A percentile compares a stretch with the other conserved stretches of the same genome.
Evolutionary conservation across 2,329 filamentous ascomycete species (phyloP).

Genomic region (Fusarium lyarnte): DNA sequence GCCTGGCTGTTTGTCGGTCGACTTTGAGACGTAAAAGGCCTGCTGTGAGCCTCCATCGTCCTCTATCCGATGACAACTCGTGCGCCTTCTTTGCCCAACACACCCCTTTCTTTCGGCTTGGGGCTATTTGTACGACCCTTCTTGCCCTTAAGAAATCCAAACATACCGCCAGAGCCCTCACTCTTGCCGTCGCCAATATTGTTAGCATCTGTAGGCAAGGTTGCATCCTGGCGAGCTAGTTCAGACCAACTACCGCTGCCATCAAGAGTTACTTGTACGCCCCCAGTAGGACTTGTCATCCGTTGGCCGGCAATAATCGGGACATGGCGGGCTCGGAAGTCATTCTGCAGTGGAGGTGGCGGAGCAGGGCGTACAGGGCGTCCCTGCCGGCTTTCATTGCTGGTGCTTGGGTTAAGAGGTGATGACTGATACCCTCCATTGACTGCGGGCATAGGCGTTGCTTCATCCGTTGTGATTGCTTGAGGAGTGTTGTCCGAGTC

Average conservation of each 20-base stretch:
- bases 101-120: constrained; percentile 92
- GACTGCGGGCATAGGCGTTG: constrained; percentile 51
- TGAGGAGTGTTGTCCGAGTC: constrained; percentile 48
- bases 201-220: constrained; percentile 73
- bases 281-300: constrained; percentile 80
- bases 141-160: constrained; percentile 89
- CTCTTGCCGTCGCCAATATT: constrained; percentile 61
- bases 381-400: constrained; percentile 42
- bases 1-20: constrained; percentile 19
- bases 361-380: constrained; percentile 46
- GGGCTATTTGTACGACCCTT: constrained; percentile 91
- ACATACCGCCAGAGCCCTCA: constrained; percentile 78
- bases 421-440: constrained; percentile 41
- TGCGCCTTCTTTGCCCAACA: constrained; percentile 94
- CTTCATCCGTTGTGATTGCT: constrained; percentile 63
- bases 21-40: constrained; percentile 25
- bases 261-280: constrained; percentile 90
- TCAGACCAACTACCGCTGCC: constrained; percentile 92
- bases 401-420: constrained; percentile 39
- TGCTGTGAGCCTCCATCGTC: constrained; percentile 28
- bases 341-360: constrained; percentile 59
- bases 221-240: constrained; percentile 84
- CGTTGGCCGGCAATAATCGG: constrained; percentile 70
- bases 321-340: constrained; percentile 57
- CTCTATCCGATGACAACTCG: constrained; percentile 77